Evolutionary conservation across 2,329 filamentous ascomycete species (phyloP).

Genomic region (Tolypocladium endophyticum): DNA sequence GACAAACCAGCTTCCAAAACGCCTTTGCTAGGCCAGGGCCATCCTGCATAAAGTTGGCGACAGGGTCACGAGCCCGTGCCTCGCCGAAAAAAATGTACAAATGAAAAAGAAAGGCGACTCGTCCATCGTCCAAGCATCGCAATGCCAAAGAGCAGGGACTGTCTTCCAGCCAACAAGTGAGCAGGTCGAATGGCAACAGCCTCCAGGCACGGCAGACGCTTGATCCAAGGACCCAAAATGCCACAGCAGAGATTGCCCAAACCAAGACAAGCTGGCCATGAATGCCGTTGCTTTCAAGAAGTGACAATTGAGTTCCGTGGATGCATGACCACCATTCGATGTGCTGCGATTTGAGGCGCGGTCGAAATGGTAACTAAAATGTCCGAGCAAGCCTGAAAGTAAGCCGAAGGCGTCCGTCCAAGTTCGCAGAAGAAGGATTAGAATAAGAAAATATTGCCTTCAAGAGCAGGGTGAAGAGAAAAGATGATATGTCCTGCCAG

Average conservation of each 20-base stretch:
- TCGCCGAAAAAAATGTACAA: conserved; percentile 1
- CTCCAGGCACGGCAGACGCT: not conserved
- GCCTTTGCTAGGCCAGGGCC: conserved; percentile 9
- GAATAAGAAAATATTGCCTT: not conserved
- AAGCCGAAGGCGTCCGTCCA: not conserved
- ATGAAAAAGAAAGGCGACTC: conserved; percentile 1
- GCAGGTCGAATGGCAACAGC: not conserved
- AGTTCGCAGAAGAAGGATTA: not conserved
- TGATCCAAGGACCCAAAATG: not conserved
- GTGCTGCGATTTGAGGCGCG: not conserved
- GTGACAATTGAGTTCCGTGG: not conserved
- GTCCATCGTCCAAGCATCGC: not conserved
- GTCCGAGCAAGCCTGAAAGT: not conserved
- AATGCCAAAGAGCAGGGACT: not conserved
- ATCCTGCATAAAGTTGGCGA: conserved; percentile 4
- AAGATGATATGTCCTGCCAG: not conserved
- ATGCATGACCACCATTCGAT: not conserved
- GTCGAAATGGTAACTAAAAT: not conserved
- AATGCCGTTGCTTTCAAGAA: not conserved
- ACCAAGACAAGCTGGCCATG: not conserved
- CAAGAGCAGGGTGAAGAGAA: not conserved
- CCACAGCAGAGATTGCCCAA: not conserved
- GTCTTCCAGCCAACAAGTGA: not conserved
- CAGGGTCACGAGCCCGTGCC: not conserved
- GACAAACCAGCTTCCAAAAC: conserved; percentile 6